These are phyloP conservation scores for Phlegmacium glaucopus DNA, from an alignment of 768 basidiomycete species.

Conservation along the genomic window DNA sequence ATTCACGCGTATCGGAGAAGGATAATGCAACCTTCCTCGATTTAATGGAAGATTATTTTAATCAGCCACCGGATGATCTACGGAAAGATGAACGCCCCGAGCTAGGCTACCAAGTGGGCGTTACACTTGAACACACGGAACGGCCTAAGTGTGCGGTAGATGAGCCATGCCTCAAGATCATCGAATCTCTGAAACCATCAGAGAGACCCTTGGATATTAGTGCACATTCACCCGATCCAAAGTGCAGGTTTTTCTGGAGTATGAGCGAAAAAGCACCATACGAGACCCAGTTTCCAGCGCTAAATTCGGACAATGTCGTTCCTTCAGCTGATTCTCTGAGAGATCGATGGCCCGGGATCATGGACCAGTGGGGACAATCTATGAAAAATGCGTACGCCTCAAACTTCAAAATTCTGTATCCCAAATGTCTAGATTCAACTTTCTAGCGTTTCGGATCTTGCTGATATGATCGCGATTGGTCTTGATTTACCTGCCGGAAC, in stretches of 20 bases:
- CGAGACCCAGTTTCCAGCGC: conserved; percentile 67
- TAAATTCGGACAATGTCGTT: conserved; percentile 81
- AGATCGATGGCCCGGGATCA: conserved; percentile 62
- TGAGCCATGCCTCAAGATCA: conserved; percentile 79
- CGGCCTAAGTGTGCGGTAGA: conserved; percentile 84
- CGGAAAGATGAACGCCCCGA: conserved; percentile 82
- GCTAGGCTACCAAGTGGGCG: conserved; percentile 87
- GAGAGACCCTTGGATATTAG: conserved; percentile 86
- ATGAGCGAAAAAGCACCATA: conserved; percentile 77
- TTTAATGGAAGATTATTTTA: conserved; percentile 92
- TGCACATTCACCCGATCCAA: conserved; percentile 84
- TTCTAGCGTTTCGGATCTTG: conserved; percentile 76
- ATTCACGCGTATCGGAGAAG: conserved; percentile 78
- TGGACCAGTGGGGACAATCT: conserved; percentile 83
- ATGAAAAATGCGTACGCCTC: conserved; percentile 82
- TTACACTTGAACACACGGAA: conserved; percentile 96
- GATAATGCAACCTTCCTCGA: conserved; percentile 85
- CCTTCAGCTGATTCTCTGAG: conserved; percentile 59
- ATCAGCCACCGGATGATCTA: conserved; percentile 59
- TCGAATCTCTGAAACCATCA: conserved; percentile 66
- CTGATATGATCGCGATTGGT: conserved; percentile 85
- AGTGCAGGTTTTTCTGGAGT: conserved; percentile 92
- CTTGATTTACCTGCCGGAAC: conserved; percentile 68
- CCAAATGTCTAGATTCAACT: conserved; percentile 1
- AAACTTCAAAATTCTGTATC: background rate